Evolutionary conservation across 2,329 filamentous ascomycete genomes (phyloP).

Genomic region (Microthyrium microscopicum): DNA sequence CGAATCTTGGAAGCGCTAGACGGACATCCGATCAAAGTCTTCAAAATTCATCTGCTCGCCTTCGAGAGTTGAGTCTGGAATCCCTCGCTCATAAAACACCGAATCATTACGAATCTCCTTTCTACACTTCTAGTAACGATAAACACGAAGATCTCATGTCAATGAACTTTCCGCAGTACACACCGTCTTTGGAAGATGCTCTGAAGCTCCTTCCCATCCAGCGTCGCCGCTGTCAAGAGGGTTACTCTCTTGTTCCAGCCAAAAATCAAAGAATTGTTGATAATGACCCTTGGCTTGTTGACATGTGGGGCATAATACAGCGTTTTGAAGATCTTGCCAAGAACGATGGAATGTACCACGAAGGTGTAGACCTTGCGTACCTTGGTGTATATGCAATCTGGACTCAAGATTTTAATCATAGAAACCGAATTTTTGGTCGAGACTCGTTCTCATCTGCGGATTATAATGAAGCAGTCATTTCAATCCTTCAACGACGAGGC

Average conservation of each 20-base stretch:
- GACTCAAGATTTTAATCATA: constrained; percentile 41
- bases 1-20: background rate
- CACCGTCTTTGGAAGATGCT: constrained; percentile 18
- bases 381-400: constrained; percentile 59
- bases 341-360: constrained; percentile 53
- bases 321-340: constrained; percentile 47
- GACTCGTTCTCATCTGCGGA: constrained; percentile 29
- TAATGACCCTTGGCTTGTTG: constrained; percentile 59
- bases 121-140: constrained; percentile 15
- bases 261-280: constrained; percentile 50
- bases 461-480: constrained; percentile 36
- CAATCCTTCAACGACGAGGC: constrained; percentile 45
- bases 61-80: constrained; percentile 15
- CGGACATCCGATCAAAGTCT: constrained; percentile 5
- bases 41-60: background rate
- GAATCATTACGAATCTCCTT: constrained; percentile 12
- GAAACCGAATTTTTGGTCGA: constrained; percentile 17
- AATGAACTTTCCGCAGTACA: constrained; percentile 19
- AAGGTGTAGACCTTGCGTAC: constrained; percentile 56
- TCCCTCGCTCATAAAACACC: constrained; percentile 17
- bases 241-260: constrained; percentile 39
- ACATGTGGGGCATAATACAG: constrained; percentile 62
- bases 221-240: constrained; percentile 38
- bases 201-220: constrained; percentile 23
- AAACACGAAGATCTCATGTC: constrained; percentile 21